Evolutionary conservation across 2,329 filamentous ascomycete genomes (phyloP), one percentile per base, ranked within the genome.

Genomic region (Scytalidium lignicola): DNA sequence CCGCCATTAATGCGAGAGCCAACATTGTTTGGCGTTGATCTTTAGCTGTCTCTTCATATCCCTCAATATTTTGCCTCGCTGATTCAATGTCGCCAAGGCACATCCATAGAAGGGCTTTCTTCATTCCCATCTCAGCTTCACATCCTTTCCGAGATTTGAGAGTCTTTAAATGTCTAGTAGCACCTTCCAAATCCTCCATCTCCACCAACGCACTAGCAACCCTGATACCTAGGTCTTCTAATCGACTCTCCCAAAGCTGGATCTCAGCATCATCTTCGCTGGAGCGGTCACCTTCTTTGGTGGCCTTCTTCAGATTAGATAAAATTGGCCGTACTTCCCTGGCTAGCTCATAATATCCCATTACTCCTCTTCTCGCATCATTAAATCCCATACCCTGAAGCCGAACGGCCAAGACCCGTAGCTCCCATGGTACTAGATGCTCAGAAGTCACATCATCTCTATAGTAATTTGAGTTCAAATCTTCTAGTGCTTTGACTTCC

Each of bases 321-420:
- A 88, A 72, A 49, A 78, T 76, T 2, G 73, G 71, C 17, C 90
- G 76, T 2, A 88, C 89, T 66, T 95, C 90, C 8, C 87, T 71
- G 0, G 85, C 90, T 2, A 97, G 76, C 54, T 96, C 90, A 64
- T 96, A 95, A 64, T 95, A 89, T 41, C 87, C 88, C 76, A 93
- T 92, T 50, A 99, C 85, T 3, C 88, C 87, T 53, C 91, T 79
- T 3, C 92, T 78, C 44, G 85, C 81, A 67, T 99, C 93, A 3
- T 85, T 85, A 55, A 93, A 95, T 1, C 89, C 90, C 42, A 96
- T 79, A 0, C 88, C 89, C 58, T 95, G 89, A 18, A 97, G 75
- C 1, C 91, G 80, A 8, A 96, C 86, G 6, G 86, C 84, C 15
- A 97, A 75, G 2, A 96, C 78, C 6, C 93, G 82, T 46, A 99